Conservation (phyloP, 2,329 filamentous ascomycete genomes). For the Daldinia eschscholtzii region DNA sequence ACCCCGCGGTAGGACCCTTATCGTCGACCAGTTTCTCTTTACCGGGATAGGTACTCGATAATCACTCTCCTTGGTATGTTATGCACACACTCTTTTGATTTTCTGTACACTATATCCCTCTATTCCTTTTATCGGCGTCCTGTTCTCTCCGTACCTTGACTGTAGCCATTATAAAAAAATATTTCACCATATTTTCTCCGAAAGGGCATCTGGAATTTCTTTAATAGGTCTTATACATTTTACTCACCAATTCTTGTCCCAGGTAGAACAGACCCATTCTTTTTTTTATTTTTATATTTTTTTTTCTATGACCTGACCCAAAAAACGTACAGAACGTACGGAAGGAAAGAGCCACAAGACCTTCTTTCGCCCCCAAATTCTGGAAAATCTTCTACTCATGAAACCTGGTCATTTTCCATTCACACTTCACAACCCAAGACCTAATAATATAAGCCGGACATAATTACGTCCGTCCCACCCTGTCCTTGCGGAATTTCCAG, state of each 20-base stretch:
- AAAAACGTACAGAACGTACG: slow-evolving; percentile 14
- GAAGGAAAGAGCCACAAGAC: slow-evolving; percentile 27
- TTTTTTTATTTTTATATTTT: slow-evolving; percentile 3
- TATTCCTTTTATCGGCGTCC: slow-evolving; percentile 28
- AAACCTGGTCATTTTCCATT: slow-evolving; percentile 33
- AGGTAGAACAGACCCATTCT: slow-evolving; percentile 36
- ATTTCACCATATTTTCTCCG: slow-evolving; percentile 23
- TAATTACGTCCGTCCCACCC: slow-evolving; percentile 38
- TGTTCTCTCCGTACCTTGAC: slow-evolving; percentile 40
- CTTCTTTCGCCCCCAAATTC: slow-evolving; percentile 37
- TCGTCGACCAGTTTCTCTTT: slow-evolving; percentile 77
- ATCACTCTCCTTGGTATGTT: slow-evolving; percentile 34
- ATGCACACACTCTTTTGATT: slow-evolving; percentile 6
- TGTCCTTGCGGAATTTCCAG: slow-evolving; percentile 12
- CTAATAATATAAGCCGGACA: slow-evolving; percentile 42
- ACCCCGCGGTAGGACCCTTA: slow-evolving; percentile 58
- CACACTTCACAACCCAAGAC: slow-evolving; percentile 16
- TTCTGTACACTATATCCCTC: slow-evolving; percentile 6
- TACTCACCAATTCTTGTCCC: slow-evolving; percentile 20
- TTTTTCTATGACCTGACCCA: slow-evolving; percentile 36
- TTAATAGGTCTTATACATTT: slow-evolving; percentile 26
- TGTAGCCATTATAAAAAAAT: slow-evolving; percentile 39
- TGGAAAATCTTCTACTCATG: slow-evolving; percentile 27
- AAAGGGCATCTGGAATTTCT: slow-evolving; percentile 18
- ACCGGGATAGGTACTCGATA: slow-evolving; percentile 68